Evolutionary conservation across 179 eudicot genomes (phyloP).

Genomic region (Silene noctiflora): DNA sequence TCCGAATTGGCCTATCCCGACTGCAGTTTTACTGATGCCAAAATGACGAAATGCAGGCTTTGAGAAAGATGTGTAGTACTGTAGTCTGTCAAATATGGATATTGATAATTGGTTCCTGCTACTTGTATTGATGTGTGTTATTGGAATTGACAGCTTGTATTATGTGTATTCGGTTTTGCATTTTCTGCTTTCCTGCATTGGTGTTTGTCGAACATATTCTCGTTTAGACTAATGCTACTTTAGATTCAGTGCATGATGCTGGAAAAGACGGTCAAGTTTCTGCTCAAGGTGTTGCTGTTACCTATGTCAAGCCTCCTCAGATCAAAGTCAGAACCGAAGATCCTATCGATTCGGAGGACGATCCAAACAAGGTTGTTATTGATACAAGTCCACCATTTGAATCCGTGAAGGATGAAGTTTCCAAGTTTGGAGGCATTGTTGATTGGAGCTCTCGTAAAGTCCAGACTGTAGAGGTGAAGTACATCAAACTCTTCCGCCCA

Average conservation of each 20-base stretch:
- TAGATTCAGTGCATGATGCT: constrained; percentile 16
- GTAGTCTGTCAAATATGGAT: too few species aligned
- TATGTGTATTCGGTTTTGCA: too few species aligned
- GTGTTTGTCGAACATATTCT: too few species aligned
- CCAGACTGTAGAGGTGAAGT: constrained; percentile 63
- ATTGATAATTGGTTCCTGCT: too few species aligned
- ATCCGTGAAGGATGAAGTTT: constrained; percentile 84
- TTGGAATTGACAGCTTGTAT: too few species aligned
- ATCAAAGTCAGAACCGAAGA: background rate
- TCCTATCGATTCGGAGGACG: background rate
- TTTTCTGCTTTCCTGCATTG: too few species aligned
- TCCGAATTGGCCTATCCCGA: background rate
- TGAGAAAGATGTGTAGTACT: too few species aligned
- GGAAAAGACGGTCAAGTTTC: background rate
- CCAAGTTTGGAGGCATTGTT: constrained; percentile 91
- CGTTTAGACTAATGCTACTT: background rate
- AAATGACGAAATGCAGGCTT: too few species aligned
- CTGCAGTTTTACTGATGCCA: too few species aligned
- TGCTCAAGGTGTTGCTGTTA: background rate
- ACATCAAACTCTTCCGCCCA: background rate
- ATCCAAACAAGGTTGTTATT: constrained; percentile 36
- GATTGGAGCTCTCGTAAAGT: constrained; percentile 91
- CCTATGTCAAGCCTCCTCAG: background rate
- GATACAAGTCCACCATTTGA: constrained; percentile 84
- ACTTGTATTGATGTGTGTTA: too few species aligned